Percentiles rank a stretch among this genome's conserved stretches.
phyloP scores from a whole-genome alignment of 208 protist genomes.

The Trypanosoma rangeli region DNA sequence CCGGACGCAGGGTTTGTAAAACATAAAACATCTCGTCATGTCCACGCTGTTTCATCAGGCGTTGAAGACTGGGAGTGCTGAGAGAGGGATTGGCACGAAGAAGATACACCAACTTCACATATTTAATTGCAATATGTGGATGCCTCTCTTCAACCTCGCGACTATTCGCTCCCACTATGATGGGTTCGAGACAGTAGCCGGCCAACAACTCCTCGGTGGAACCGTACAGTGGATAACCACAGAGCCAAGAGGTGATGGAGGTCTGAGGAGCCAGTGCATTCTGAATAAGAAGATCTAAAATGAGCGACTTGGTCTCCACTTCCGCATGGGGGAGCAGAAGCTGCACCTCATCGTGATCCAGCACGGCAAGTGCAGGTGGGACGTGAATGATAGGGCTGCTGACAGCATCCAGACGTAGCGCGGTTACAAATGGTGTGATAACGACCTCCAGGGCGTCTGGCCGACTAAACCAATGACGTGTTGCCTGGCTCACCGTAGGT shows the following conservation, averaged over 20 bases:
- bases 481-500: conserved; percentile 50
- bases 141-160: conserved; percentile 39
- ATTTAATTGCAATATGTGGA: conserved; percentile 78
- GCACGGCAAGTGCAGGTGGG: conserved; percentile 61
- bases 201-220: conserved; percentile 20
- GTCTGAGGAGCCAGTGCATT: conserved; percentile 38
- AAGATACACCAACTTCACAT: conserved; percentile 74
- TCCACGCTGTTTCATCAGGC: conserved; percentile 42
- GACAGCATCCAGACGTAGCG: conserved; percentile 21
- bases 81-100: conserved; percentile 67
- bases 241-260: conserved; percentile 34
- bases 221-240: conserved; percentile 31
- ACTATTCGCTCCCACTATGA: conserved; percentile 67
- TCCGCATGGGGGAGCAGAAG: conserved; percentile 21
- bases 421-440: conserved; percentile 37
- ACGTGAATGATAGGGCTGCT: conserved; percentile 39
- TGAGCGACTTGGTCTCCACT: conserved; percentile 58
- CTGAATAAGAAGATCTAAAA: conserved; percentile 81
- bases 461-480: conserved; percentile 48
- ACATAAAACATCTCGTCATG: conserved; percentile 69
- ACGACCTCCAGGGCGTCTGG: conserved; percentile 32
- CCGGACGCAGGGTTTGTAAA: conserved; percentile 52
- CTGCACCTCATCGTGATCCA: conserved; percentile 55
- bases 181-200: conserved; percentile 42
- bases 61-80: conserved; percentile 43